Evolutionary conservation across 306 rosid genomes (phyloP).

Genomic region (Glycyrrhiza uralensis): DNA sequence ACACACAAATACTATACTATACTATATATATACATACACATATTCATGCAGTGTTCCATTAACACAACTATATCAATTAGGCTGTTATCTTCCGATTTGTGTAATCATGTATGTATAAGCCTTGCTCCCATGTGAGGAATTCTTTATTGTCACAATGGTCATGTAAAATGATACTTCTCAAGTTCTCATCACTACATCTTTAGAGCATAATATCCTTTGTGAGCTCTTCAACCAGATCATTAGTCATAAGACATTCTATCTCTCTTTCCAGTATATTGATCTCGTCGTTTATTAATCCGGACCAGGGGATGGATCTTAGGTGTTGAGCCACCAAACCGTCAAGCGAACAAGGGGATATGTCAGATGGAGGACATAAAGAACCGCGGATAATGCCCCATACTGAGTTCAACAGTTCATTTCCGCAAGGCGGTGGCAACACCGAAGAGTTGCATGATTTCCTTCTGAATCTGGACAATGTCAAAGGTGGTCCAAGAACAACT

Average conservation of each 20-base stretch:
- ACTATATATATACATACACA: constrained; percentile 29
- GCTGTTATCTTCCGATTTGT: constrained; percentile 30
- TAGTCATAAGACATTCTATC: constrained; percentile 56
- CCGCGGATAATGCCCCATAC: constrained; percentile 57
- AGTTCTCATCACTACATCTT: constrained; percentile 21
- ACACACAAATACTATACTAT: constrained; percentile 25
- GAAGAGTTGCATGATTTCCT: constrained; percentile 51
- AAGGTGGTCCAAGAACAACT: constrained; percentile 60
- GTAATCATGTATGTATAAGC: constrained; percentile 30
- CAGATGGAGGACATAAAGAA: constrained; percentile 45
- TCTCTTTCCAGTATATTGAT: constrained; percentile 53
- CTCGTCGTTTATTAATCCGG: constrained; percentile 50
- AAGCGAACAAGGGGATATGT: constrained; percentile 43
- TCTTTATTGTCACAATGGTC: constrained; percentile 22
- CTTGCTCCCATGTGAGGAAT: constrained; percentile 22
- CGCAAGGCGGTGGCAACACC: constrained; percentile 42
- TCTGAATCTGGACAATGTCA: constrained; percentile 43
- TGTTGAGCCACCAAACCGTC: constrained; percentile 69
- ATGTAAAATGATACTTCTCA: constrained; percentile 17
- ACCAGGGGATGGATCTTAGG: constrained; percentile 56
- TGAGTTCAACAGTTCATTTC: constrained; percentile 60
- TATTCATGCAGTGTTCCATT: constrained; percentile 31
- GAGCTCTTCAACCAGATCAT: constrained; percentile 71
- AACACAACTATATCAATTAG: constrained; percentile 36
- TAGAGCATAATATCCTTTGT: constrained; percentile 57